phyloP scores from a whole-genome alignment of 768 basidiomycete genomes.

The Paxillus involutus region DNA sequence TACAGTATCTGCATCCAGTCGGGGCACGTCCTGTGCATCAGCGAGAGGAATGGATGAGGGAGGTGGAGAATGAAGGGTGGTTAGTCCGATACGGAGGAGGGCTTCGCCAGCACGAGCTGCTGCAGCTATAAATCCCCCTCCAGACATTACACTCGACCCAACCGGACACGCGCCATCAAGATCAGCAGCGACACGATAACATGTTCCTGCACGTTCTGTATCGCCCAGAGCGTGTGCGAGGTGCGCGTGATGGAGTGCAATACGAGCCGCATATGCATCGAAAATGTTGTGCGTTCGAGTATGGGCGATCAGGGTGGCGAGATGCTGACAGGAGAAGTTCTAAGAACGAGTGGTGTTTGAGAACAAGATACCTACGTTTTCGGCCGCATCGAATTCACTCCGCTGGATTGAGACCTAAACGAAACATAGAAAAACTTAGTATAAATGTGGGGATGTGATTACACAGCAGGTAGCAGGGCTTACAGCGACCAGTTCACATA shows the following conservation, averaged over 20 bases:
- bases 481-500: constrained; percentile 71
- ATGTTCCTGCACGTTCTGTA: constrained; percentile 51
- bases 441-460: neutral
- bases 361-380: constrained; percentile 41
- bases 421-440: neutral
- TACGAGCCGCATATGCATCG: constrained; percentile 53
- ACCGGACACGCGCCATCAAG: constrained; percentile 38
- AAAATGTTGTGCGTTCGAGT: constrained; percentile 61
- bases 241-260: constrained; percentile 70
- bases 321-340: constrained; percentile 23
- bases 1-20: constrained; percentile 15
- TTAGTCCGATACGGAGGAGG: constrained; percentile 48
- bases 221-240: constrained; percentile 68
- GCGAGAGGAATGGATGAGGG: neutral
- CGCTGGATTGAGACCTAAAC: constrained; percentile 62
- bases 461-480: constrained; percentile 14
- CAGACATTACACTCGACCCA: constrained; percentile 12
- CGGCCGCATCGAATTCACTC: constrained; percentile 65
- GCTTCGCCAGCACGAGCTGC: constrained; percentile 55
- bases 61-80: constrained; percentile 5
- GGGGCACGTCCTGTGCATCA: constrained; percentile 5
- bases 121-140: constrained; percentile 41
- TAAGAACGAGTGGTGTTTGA: neutral
- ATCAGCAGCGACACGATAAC: constrained; percentile 62
- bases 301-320: constrained; percentile 57